Conservation (phyloP, 108 stramenopile species). For the Cyclotella baltica region DNA sequence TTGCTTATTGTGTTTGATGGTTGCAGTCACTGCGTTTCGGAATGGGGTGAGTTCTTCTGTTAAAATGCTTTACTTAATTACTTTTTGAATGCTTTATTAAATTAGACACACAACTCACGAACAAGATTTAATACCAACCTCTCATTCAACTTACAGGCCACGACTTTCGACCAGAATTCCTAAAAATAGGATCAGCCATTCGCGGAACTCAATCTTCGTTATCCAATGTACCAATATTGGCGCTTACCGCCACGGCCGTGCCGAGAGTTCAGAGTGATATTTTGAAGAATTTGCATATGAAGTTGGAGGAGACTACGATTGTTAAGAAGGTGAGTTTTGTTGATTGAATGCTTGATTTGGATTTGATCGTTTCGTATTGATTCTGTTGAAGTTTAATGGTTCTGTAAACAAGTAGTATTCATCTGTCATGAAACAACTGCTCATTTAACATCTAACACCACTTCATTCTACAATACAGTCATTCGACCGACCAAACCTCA, state of each 20-base stretch:
- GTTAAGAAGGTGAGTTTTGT: slow-evolving; percentile 45
- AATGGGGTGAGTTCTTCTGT: slow-evolving; percentile 77
- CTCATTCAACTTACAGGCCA: slow-evolving; percentile 20
- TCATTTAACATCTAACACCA: neutral
- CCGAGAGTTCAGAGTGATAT: slow-evolving; percentile 84
- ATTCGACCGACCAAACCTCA: slow-evolving; percentile 93
- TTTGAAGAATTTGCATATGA: slow-evolving; percentile 64
- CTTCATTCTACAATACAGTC: slow-evolving; percentile 43
- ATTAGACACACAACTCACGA: too few relatives aligned
- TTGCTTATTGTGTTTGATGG: neutral
- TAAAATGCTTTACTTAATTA: neutral
- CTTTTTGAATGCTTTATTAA: neutral
- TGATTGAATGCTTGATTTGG: too few relatives aligned
- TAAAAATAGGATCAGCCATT: slow-evolving; percentile 63
- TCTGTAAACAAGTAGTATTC: too few relatives aligned
- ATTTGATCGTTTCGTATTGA: too few relatives aligned
- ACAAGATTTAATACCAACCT: too few relatives aligned
- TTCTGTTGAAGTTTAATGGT: too few relatives aligned
- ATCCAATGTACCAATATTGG: slow-evolving; percentile 74
- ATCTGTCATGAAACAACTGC: too few relatives aligned
- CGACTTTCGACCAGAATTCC: slow-evolving; percentile 92
- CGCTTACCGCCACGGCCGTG: slow-evolving; percentile 96
- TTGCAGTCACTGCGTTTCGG: slow-evolving; percentile 88
- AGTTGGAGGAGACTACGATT: slow-evolving; percentile 48
- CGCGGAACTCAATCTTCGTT: slow-evolving; percentile 57